These are phyloP conservation scores for Cryptosporidium canis DNA, from an alignment of 169 alveolate genomes.

Conservation along the genomic window DNA sequence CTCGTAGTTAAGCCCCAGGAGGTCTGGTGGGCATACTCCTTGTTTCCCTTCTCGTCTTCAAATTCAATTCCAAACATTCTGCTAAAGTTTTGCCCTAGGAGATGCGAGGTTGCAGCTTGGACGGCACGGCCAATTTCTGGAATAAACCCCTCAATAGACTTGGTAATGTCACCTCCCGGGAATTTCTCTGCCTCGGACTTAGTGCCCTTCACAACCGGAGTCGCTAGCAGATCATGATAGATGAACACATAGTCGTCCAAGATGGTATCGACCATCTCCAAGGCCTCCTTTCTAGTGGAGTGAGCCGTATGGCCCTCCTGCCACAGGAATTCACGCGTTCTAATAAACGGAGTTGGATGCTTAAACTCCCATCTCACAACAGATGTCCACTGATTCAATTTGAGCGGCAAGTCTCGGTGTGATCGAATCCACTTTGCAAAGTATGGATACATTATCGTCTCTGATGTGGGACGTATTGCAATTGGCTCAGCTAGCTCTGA, in stretches of 20 bases:
- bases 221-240: constrained; percentile 96
- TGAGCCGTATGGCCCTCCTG: constrained; percentile 99
- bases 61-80: constrained; percentile 96
- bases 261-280: constrained; percentile 88
- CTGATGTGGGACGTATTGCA: constrained; percentile 99
- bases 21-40: constrained; percentile 93
- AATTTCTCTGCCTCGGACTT: constrained; percentile 97
- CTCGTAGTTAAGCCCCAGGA: constrained; percentile 99
- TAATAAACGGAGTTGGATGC: constrained; percentile 99
- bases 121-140: constrained; percentile 99
- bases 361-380: constrained; percentile 99
- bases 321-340: constrained; percentile 99
- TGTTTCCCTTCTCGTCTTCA: constrained; percentile 92
- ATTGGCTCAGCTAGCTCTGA: constrained; percentile 94
- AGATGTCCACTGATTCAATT: constrained; percentile 96
- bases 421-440: constrained; percentile 98
- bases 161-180: constrained; percentile 99
- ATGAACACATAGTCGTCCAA: constrained; percentile 89
- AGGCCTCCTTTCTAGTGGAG: constrained; percentile 96
- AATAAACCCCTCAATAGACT: constrained; percentile 95
- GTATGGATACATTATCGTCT: constrained; percentile 99
- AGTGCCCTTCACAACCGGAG: constrained; percentile 98
- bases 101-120: constrained; percentile 98
- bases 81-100: constrained; percentile 98
- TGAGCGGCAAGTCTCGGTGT: constrained; percentile 98